phyloP scores from a whole-genome alignment of 805 yeast species.

The Hanseniaspora lachancei region DNA sequence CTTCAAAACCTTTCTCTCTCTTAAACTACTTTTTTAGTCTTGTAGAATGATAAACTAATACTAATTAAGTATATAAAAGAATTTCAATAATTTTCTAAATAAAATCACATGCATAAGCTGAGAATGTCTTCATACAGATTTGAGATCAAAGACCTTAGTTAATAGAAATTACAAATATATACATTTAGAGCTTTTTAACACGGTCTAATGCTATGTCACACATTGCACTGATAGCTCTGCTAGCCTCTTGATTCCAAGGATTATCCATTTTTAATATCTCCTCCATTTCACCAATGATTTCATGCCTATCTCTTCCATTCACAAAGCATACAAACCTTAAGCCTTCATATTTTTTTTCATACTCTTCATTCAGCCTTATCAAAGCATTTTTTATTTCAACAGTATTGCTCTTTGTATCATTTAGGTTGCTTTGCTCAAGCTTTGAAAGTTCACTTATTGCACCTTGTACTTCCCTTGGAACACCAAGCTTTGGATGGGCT shows the following conservation, averaged over 20 bases:
- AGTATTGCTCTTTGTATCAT: conserved; percentile 30
- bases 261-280: conserved; percentile 33
- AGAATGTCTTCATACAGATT: too few relatives aligned
- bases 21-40: too few relatives aligned
- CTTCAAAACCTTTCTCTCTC: too few relatives aligned
- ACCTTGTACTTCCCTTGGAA: conserved; percentile 22
- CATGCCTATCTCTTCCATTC: conserved; percentile 60
- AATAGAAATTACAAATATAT: too few relatives aligned
- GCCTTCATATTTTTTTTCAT: conserved; percentile 56
- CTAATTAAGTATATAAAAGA: too few relatives aligned
- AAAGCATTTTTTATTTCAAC: conserved; percentile 36
- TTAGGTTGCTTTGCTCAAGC: conserved; percentile 56
- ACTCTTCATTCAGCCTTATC: conserved; percentile 40
- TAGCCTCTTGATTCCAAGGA: conserved; percentile 37
- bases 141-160: too few relatives aligned
- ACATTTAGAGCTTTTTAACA: conserved; percentile 31
- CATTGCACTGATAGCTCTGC: conserved; percentile 72
- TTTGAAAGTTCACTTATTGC: conserved; percentile 50
- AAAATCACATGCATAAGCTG: too few relatives aligned
- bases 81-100: too few relatives aligned
- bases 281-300: conserved; percentile 51
- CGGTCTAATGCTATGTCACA: conserved; percentile 82
- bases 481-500: conserved; percentile 86
- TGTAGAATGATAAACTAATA: too few relatives aligned
- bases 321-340: conserved; percentile 80